Evolutionary conservation across 176 grass and related monocot genomes (phyloP).

Genomic region (Oropetium thomaeum): DNA sequence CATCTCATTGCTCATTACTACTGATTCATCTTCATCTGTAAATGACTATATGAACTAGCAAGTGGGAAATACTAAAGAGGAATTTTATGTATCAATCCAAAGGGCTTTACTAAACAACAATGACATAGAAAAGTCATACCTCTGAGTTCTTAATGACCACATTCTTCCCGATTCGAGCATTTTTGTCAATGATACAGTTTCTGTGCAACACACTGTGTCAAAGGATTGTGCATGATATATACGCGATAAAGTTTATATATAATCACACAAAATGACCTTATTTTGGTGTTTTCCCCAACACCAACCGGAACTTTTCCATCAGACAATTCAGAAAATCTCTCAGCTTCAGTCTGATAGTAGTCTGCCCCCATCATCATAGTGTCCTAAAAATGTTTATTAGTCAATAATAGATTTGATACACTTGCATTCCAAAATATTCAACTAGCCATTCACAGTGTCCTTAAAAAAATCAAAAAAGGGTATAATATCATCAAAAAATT

Average conservation of each 20-base stretch:
- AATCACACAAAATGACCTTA: conserved; percentile 40
- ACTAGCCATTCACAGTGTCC: not conserved
- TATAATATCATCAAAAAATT: not conserved
- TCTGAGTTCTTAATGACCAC: conserved; percentile 63
- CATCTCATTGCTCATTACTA: not conserved
- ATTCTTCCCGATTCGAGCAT: conserved; percentile 77
- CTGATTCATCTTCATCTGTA: not conserved
- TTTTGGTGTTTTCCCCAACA: conserved; percentile 66
- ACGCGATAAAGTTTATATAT: conserved; percentile 15
- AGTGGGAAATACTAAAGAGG: not conserved
- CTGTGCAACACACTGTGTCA: conserved; percentile 22
- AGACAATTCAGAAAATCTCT: conserved; percentile 53
- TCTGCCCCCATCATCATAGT: conserved; percentile 93
- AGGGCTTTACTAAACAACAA: not conserved
- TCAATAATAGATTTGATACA: not conserved
- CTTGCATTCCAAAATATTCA: not conserved
- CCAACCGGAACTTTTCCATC: conserved; percentile 69
- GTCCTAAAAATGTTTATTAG: conserved; percentile 46
- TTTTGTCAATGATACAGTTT: conserved; percentile 86
- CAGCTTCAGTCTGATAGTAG: conserved; percentile 73
- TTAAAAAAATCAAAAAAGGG: not conserved
- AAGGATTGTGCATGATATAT: not conserved
- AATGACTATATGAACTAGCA: not conserved
- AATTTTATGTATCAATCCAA: not conserved
- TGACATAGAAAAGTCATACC: conserved; percentile 24